Conservation (phyloP, 179 eudicot species). For the Silene coronaria region DNA sequence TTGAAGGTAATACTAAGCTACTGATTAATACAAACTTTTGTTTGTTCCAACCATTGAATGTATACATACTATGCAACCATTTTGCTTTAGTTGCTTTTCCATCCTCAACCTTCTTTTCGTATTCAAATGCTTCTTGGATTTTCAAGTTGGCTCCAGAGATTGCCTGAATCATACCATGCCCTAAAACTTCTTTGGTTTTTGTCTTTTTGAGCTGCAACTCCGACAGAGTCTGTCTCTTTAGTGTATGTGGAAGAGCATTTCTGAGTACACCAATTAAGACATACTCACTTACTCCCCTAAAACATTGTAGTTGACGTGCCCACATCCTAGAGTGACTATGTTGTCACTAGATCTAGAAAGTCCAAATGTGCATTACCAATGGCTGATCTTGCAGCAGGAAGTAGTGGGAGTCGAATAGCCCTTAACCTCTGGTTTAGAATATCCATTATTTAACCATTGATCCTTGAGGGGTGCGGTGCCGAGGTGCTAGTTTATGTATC, state of each 20-base stretch:
- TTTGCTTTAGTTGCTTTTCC: background rate
- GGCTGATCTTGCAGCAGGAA: background rate
- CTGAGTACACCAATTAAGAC: background rate
- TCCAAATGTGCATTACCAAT: too few relatives aligned
- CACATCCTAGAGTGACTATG: background rate
- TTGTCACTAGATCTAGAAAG: background rate
- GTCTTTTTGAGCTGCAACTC: conserved; percentile 8
- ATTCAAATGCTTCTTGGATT: background rate
- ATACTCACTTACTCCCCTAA: background rate
- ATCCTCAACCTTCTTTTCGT: background rate
- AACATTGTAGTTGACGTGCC: background rate
- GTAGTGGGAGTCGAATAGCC: background rate
- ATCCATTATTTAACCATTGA: background rate
- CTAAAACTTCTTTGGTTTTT: background rate
- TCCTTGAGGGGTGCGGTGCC: background rate
- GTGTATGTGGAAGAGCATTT: background rate
- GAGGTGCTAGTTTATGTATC: background rate
- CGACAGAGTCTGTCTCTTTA: background rate
- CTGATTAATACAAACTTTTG: background rate
- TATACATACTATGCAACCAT: background rate
- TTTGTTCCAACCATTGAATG: background rate
- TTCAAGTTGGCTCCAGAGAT: background rate
- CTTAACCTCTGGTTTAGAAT: background rate
- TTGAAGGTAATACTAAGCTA: conserved; percentile 53
- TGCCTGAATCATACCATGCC: conserved; percentile 3